Conservation (phyloP, 805 yeast genomes). For the Lachancea mirantina region DNA sequence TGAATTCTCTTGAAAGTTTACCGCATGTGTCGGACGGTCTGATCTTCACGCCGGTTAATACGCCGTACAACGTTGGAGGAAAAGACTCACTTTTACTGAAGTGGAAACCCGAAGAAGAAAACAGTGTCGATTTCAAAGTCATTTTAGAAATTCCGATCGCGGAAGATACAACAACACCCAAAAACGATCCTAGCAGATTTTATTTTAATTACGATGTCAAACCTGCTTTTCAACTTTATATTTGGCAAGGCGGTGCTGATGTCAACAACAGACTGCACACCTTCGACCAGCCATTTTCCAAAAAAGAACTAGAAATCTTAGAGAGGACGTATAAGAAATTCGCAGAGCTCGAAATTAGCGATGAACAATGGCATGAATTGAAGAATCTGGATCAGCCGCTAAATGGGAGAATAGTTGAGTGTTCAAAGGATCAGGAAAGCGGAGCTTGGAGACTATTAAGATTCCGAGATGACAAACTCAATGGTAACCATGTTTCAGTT, state of each 20-base stretch:
- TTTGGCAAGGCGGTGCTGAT: constrained; percentile 65
- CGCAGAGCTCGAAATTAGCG: constrained; percentile 52
- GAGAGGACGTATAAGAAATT: constrained; percentile 55
- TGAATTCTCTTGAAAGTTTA: constrained; percentile 59
- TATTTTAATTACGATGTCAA: constrained; percentile 76
- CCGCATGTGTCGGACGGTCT: constrained; percentile 92
- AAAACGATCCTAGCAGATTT: constrained; percentile 60
- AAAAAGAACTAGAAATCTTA: constrained; percentile 26
- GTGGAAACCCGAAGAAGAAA: constrained; percentile 97
- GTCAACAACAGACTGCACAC: constrained; percentile 24
- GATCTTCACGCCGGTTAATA: constrained; percentile 82
- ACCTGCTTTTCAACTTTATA: constrained; percentile 60
- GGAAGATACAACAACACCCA: constrained; percentile 30
- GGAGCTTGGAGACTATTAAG: constrained; percentile 79
- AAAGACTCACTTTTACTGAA: constrained; percentile 81
- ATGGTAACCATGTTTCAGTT: constrained; percentile 77
- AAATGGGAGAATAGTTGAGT: constrained; percentile 84
- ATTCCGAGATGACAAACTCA: constrained; percentile 86
- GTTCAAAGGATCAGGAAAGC: constrained; percentile 52
- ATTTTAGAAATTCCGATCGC: constrained; percentile 35
- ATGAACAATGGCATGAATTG: constrained; percentile 74
- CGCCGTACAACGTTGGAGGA: constrained; percentile 74
- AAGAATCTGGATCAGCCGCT: constrained; percentile 70
- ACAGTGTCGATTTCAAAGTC: constrained; percentile 82
- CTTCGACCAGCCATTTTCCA: constrained; percentile 28